Conservation (phyloP, 257 asterid genomes). For the Misopates orontium region DNA sequence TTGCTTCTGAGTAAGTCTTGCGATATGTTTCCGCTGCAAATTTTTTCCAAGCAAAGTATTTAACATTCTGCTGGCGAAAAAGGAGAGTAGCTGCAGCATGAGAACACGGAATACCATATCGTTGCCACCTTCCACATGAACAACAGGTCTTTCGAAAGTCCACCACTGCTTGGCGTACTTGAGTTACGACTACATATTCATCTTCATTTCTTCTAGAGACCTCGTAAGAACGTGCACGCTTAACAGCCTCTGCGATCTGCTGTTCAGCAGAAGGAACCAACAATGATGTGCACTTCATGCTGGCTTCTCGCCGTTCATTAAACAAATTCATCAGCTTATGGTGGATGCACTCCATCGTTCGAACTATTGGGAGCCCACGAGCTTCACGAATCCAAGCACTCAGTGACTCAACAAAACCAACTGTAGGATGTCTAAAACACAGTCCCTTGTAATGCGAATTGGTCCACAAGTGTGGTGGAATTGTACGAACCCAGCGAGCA, state of each 20-base stretch:
- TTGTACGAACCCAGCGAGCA: slow-evolving; percentile 46
- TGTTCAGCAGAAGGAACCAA: slow-evolving; percentile 63
- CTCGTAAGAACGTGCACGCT: slow-evolving; percentile 45
- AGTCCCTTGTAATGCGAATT: slow-evolving; percentile 55
- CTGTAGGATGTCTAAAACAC: slow-evolving; percentile 54
- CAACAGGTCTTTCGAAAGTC: slow-evolving; percentile 54
- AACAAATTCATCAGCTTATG: slow-evolving; percentile 75
- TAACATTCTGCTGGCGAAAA: slow-evolving; percentile 69
- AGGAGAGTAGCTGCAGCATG: slow-evolving; percentile 71
- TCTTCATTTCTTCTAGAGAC: slow-evolving; percentile 60
- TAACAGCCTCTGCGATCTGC: slow-evolving; percentile 59
- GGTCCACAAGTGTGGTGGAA: slow-evolving; percentile 68
- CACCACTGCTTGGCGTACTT: slow-evolving; percentile 50
- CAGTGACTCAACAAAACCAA: slow-evolving; percentile 44
- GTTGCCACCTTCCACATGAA: slow-evolving; percentile 63
- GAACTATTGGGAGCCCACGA: slow-evolving; percentile 63
- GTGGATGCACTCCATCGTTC: slow-evolving; percentile 74
- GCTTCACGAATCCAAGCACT: slow-evolving; percentile 63
- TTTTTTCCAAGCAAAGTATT: slow-evolving; percentile 60
- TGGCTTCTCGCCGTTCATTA: slow-evolving; percentile 60
- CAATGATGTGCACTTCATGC: slow-evolving; percentile 60
- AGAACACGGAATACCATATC: slow-evolving; percentile 60
- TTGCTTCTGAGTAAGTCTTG: slow-evolving; percentile 62
- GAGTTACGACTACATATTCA: slow-evolving; percentile 60
- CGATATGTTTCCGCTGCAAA: slow-evolving; percentile 61